These are phyloP conservation scores for Vicia villosa DNA, from an alignment of 306 rosid species.

Conservation along the genomic window DNA sequence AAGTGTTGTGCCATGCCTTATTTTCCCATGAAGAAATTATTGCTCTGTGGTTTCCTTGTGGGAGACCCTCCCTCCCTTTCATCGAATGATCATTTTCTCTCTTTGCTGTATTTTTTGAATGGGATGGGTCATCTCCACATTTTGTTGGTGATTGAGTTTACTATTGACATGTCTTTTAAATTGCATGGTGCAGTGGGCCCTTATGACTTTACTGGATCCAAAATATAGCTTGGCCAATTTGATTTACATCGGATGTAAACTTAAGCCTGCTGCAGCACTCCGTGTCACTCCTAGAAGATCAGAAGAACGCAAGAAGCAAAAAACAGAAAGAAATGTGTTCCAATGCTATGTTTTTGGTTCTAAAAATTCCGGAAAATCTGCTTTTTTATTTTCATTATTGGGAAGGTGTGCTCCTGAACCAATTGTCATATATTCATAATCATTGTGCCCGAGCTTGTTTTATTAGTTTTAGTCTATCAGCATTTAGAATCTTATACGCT, in stretches of 20 bases:
- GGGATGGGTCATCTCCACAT: conserved; percentile 8
- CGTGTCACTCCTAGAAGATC: conserved; percentile 66
- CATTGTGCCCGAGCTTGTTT: conserved; percentile 23
- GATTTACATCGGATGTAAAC: conserved; percentile 78
- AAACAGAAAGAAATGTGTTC: conserved; percentile 72
- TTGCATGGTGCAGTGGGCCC: conserved; percentile 72
- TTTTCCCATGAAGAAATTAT: conserved; percentile 11
- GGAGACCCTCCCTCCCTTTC: conserved; percentile 5
- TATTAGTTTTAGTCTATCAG: conserved; percentile 16
- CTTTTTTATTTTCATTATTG: conserved; percentile 68
- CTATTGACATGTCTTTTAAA: conserved; percentile 33
- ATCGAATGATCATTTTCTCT: not conserved
- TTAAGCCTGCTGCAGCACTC: conserved; percentile 65
- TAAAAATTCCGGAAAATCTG: conserved; percentile 79
- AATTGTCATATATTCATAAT: conserved; percentile 3
- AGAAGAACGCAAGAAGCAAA: conserved; percentile 64
- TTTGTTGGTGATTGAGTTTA: conserved; percentile 28
- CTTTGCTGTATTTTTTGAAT: conserved; percentile 5
- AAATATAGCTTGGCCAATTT: conserved; percentile 70
- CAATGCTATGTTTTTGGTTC: conserved; percentile 94
- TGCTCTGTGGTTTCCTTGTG: conserved; percentile 15
- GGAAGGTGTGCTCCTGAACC: conserved; percentile 64
- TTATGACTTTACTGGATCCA: conserved; percentile 84
- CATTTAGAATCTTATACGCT: conserved; percentile 13
- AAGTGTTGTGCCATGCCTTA: not conserved